Conservation (phyloP, 305 asterid species). For the Fraxinus xanthoxyloides region DNA sequence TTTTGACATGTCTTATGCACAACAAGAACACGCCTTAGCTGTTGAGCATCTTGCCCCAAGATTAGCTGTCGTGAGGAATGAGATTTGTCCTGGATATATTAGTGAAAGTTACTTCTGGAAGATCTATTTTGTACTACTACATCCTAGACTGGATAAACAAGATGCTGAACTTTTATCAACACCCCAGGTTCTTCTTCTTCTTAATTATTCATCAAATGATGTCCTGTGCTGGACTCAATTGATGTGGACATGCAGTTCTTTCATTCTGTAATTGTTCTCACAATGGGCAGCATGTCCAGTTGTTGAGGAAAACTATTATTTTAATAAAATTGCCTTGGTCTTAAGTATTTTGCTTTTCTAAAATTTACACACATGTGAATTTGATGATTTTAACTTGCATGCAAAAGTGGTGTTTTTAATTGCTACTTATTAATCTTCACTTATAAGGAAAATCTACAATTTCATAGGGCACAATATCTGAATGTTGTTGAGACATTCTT, state of each 20-base stretch:
- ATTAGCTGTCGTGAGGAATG: slow-evolving; percentile 80
- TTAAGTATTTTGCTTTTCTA: not conserved
- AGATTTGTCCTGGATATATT: slow-evolving; percentile 92
- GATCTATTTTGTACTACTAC: slow-evolving; percentile 91
- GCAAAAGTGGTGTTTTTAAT: not conserved
- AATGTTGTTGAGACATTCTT: not conserved
- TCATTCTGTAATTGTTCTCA: not conserved
- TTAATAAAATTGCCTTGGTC: slow-evolving; percentile 3
- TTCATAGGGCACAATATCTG: not conserved
- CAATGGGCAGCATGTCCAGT: slow-evolving; percentile 1
- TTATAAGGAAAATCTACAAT: slow-evolving; percentile 4
- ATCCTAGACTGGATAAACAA: slow-evolving; percentile 65
- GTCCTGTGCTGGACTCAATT: slow-evolving; percentile 6
- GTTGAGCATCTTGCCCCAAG: slow-evolving; percentile 79
- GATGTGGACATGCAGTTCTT: not conserved
- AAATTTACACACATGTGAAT: not conserved
- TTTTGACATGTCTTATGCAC: slow-evolving; percentile 76
- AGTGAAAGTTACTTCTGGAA: slow-evolving; percentile 90
- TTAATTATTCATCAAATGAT: not conserved
- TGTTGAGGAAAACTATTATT: slow-evolving; percentile 5
- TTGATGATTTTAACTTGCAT: not conserved
- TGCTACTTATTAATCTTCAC: not conserved
- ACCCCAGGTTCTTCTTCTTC: slow-evolving; percentile 54
- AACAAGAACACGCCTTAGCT: slow-evolving; percentile 95
- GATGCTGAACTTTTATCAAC: slow-evolving; percentile 77